These are phyloP conservation scores for Sarocladium oryzae DNA, from an alignment of 2,329 filamentous ascomycete species.

Conservation along the genomic window DNA sequence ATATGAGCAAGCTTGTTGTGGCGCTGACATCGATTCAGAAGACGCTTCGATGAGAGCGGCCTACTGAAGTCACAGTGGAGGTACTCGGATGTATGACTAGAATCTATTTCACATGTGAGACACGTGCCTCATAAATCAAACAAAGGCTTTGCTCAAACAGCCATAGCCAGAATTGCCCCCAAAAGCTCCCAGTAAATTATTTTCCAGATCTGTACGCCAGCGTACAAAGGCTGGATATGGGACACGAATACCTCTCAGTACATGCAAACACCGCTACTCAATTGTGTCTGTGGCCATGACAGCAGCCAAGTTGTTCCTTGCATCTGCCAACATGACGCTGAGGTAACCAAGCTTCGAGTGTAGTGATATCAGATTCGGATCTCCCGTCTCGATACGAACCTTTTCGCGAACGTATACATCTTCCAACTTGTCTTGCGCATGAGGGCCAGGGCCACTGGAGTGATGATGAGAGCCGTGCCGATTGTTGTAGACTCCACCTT, in stretches of 20 bases:
- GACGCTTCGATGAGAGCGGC: no score
- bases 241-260: no score
- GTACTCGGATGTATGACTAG: conserved; percentile 3
- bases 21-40: no score
- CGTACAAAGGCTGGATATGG: background rate
- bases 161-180: background rate
- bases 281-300: conserved; percentile 60
- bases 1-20: background rate
- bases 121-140: background rate
- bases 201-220: background rate
- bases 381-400: conserved; percentile 79
- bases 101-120: background rate
- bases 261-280: no score
- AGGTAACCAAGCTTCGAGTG: conserved; percentile 78
- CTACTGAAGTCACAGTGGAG: background rate
- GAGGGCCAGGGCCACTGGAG: background rate
- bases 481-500: conserved; percentile 15
- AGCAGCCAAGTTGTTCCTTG: conserved; percentile 64
- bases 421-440: conserved; percentile 16
- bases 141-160: background rate
- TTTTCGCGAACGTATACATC: conserved; percentile 87
- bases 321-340: conserved; percentile 63
- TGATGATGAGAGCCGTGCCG: background rate
- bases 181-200: background rate
- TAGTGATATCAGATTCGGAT: conserved; percentile 77